These are phyloP conservation scores for Limnomonas spitsbergensis DNA, from an alignment of 139 green algal genomes.

Conservation along the genomic window DNA sequence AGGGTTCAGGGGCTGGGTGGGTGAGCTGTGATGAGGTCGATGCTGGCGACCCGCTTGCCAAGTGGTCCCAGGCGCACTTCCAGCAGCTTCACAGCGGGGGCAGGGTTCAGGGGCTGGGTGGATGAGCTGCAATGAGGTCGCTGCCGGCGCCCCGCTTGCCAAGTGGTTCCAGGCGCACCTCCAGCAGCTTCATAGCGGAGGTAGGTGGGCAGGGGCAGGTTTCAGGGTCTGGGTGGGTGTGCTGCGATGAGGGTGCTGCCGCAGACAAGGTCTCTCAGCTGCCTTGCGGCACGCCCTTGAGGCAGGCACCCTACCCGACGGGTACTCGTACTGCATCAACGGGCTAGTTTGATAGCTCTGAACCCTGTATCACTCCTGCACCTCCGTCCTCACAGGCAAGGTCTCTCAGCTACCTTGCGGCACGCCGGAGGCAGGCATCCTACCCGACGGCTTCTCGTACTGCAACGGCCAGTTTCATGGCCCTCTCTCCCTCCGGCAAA, in stretches of 20 bases:
- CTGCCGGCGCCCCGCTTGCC: not conserved
- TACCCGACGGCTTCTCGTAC: not conserved
- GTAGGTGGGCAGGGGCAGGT: no score
- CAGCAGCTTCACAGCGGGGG: not conserved
- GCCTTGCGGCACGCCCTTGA: constrained; percentile 6
- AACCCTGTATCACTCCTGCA: no score
- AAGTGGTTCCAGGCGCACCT: constrained; percentile 20
- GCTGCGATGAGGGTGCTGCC: not conserved
- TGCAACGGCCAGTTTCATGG: not conserved
- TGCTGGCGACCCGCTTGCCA: constrained; percentile 9
- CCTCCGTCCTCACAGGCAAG: not conserved
- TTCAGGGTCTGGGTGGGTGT: no score
- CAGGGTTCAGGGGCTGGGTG: no score
- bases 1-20: no score
- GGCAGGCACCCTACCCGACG: not conserved
- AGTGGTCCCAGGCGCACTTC: constrained; percentile 18
- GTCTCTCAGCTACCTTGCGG: not conserved
- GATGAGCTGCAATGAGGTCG: no score
- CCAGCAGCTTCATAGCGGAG: not conserved
- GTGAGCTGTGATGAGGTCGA: no score
- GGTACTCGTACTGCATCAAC: not conserved
- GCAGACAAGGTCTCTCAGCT: not conserved
- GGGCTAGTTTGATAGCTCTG: not conserved
- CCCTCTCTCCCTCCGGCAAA: not conserved
- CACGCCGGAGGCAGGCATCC: not conserved